Evolutionary conservation across 441 rosid genomes (phyloP), one percentile per base, ranked within the genome.

Genomic region (Euphorbia schlechtendalii): DNA sequence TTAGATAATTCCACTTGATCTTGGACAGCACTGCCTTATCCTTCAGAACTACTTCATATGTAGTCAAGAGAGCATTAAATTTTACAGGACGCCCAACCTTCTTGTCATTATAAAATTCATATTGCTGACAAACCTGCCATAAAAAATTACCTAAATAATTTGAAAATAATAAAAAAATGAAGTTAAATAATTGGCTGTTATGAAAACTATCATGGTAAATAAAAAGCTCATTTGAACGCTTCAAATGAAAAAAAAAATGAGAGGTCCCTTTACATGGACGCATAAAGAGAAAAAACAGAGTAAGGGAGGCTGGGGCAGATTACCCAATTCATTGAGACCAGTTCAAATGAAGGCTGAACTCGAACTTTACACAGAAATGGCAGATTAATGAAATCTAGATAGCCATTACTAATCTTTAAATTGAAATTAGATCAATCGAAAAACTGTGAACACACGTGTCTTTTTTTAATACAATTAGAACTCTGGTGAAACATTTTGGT

Each of bases 31-130:
- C 86, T 58, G 82, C 92, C 74, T 96, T 96, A 71, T 96, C 99
- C 80, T 96, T 96, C 59, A 96, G 85, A 70, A 96, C 94, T 57
- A 96, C 99, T 82, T 96, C 99, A 76, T 96, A 96, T 8, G 99
- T 96, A 49, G 98, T 92, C 87, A 96, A 76, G 65, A 96, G 80
- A 6, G 97, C 63, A 77, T 81, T 96, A 72, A 92, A 96, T 77
- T 92, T 96, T 75, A 86, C 88, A 65, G 97, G 88, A 71, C 89
- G 79, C 57, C 96, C 91, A 52, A 81, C 81, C 78, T 92, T n/a
- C n/a, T n/a, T 92, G 59, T 92, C 90, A 71, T 88, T 88, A 81
- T 82, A 83, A 72, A 96, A 96, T 69, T 96, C 99, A 59, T 86
- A 88, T 71, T 92, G 96, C 85, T 96, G 96, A 69, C 99, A 96